These are phyloP conservation scores for Mrakia blollopis DNA, from an alignment of 768 basidiomycete species.

Conservation along the genomic window DNA sequence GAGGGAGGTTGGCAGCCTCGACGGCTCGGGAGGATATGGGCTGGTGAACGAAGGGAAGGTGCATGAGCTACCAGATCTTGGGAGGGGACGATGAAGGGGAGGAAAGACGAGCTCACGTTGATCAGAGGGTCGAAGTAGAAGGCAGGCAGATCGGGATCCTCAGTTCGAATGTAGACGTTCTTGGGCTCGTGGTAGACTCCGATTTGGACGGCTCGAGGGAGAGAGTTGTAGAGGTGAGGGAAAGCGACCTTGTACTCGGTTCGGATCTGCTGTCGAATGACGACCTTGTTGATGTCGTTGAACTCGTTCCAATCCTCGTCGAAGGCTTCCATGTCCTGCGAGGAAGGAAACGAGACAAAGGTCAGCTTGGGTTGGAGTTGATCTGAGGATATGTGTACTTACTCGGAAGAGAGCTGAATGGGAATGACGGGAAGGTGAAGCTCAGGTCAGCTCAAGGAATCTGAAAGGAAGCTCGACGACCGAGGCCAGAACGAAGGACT, in stretches of 20 bases:
- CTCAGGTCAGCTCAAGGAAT: not conserved
- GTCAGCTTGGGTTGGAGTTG: not conserved
- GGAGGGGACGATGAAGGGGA: slow-evolving; percentile 6
- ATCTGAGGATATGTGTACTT: not conserved
- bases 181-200: slow-evolving; percentile 89
- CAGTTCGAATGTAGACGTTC: slow-evolving; percentile 97
- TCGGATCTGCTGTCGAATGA: slow-evolving; percentile 96
- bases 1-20: slow-evolving; percentile 65
- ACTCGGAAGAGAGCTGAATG: not conserved
- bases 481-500: not conserved
- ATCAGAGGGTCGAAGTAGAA: slow-evolving; percentile 99
- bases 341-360: slow-evolving; percentile 46
- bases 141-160: slow-evolving; percentile 97
- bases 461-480: not conserved
- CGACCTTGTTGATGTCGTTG: slow-evolving; percentile 99
- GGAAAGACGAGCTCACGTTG: slow-evolving; percentile 49
- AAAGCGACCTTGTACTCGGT: slow-evolving; percentile 99
- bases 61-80: not conserved
- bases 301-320: slow-evolving; percentile 90
- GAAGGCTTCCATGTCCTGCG: slow-evolving; percentile 92
- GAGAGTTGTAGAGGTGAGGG: slow-evolving; percentile 96
- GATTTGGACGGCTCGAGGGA: slow-evolving; percentile 88
- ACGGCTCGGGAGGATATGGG: slow-evolving; percentile 89
- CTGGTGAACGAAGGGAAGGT: not conserved
- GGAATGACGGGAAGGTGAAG: not conserved